Evolutionary conservation across 768 basidiomycete species (phyloP).

Genomic region (Saitozyma sp.): DNA sequence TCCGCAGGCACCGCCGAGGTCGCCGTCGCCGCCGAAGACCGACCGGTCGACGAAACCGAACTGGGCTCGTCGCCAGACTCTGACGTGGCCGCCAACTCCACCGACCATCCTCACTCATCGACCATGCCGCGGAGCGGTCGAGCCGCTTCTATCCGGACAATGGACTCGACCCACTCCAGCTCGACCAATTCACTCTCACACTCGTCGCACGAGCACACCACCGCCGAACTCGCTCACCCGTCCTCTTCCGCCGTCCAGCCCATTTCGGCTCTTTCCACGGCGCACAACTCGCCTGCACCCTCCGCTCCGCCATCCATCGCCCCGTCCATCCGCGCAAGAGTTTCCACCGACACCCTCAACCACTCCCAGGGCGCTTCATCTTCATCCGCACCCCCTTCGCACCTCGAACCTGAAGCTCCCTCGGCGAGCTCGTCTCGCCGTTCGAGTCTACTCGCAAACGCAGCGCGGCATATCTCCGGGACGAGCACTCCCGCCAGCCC

Average conservation of each 20-base stretch:
- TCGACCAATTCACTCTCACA: constrained; percentile 17
- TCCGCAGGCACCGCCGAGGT: too few relatives aligned
- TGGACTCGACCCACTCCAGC: constrained; percentile 11
- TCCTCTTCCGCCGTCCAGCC: constrained; percentile 23
- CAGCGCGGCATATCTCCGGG: too few relatives aligned
- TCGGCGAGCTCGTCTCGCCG: neutral
- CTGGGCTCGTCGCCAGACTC: too few relatives aligned
- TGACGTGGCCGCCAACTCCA: too few relatives aligned
- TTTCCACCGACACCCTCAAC: neutral
- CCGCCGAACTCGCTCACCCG: constrained; percentile 22
- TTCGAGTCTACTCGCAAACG: neutral
- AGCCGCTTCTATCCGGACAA: constrained; percentile 27
- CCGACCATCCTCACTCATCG: too few relatives aligned
- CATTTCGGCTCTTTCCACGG: constrained; percentile 28
- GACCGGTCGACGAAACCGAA: too few relatives aligned
- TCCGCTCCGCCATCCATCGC: constrained; percentile 26
- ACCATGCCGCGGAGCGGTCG: constrained; percentile 3
- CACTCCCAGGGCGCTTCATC: neutral
- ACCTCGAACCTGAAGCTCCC: neutral
- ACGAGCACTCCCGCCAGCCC: neutral
- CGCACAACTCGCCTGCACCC: constrained; percentile 31
- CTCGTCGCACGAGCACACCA: constrained; percentile 17
- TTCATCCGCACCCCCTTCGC: neutral
- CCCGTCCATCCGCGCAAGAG: neutral
- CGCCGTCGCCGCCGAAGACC: too few relatives aligned